A percentile compares a stretch with the other conserved stretches of the same genome.
Conservation (phyloP, 2,329 filamentous ascomycete species). For the Cercospora brassicicola region DNA sequence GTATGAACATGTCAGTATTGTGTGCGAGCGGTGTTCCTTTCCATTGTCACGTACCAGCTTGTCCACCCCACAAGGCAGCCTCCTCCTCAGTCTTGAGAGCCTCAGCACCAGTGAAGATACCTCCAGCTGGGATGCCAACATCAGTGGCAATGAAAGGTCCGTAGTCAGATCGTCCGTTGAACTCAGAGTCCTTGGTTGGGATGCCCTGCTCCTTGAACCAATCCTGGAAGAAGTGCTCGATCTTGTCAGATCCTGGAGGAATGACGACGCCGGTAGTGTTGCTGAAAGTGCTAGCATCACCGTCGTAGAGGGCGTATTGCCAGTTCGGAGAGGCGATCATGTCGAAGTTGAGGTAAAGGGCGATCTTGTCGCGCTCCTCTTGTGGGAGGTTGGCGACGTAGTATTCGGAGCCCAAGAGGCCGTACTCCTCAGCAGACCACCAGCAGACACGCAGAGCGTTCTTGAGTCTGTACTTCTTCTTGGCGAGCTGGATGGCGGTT, state of each 20-base stretch:
- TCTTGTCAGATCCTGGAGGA: constrained; percentile 65
- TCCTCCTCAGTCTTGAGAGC: constrained; percentile 71
- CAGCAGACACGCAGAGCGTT: constrained; percentile 68
- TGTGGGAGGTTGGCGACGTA: constrained; percentile 50
- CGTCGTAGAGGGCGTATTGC: constrained; percentile 57
- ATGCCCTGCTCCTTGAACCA: constrained; percentile 64
- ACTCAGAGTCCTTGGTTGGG: constrained; percentile 69
- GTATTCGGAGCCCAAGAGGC: constrained; percentile 60
- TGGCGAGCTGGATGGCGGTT: constrained; percentile 61
- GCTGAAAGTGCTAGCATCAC: constrained; percentile 54
- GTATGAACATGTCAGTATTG: not conserved
- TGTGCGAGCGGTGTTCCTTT: not conserved
- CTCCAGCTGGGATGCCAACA: constrained; percentile 64
- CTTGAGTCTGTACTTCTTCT: constrained; percentile 64
- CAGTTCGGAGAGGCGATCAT: constrained; percentile 69
- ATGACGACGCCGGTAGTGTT: constrained; percentile 48
- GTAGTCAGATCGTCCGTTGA: constrained; percentile 79
- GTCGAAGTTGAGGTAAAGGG: constrained; percentile 69
- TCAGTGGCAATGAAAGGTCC: constrained; percentile 66
- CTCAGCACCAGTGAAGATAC: constrained; percentile 76
- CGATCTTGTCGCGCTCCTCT: constrained; percentile 58
- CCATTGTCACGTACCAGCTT: constrained; percentile 48
- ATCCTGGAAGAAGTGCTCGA: constrained; percentile 66
- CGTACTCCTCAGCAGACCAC: constrained; percentile 65
- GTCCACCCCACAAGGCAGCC: constrained; percentile 67